Base-by-base conservation (phyloP, 202 grass and related monocot genomes). In the Bolboschoenoplectus hybrid region DNA sequence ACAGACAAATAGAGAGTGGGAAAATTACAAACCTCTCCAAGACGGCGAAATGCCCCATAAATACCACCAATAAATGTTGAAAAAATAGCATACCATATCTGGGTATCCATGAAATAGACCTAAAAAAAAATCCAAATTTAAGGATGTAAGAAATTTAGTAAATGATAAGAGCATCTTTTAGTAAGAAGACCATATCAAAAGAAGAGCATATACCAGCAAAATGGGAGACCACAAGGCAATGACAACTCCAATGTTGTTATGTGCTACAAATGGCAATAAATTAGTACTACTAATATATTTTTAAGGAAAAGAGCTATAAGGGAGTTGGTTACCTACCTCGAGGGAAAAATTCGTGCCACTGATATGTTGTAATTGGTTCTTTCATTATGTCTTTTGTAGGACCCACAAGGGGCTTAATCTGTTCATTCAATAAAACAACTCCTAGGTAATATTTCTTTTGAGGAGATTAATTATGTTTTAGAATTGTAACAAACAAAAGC, bases 101-200 rank as follows among this genome's bases (percentile, higher is more conserved):
- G 97, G 26, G 93, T 90, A 86, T 98, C 97, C 97, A 98, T 98
- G 89, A 98, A 98, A 84, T 98, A 98, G 32, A 98, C 97, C 97
- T 98, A 81, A 82, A 86, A 16, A 16, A 17, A 81, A 17, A 81
- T 78, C 81, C 60, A 80, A 87, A 60, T 66, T 34, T 45, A 85
- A 81, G 82, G 19, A 87, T 84, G 40, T 74, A 84, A 43, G 11
- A 45, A 43, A 43, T 44, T 41, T 35, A 46, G 6, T 16, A 71
- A 67, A 41, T 53, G 52, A 19, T 65, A 9, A 45, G 47, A 79
- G 62, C 13, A 43, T 62, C 2, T 70, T 81, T 36, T 86, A 67
- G 84, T 51, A 85, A 55, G 44, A 87, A 81, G 64, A 2, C 52
- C 47, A 9, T 61, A 84, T 9, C 53, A 19, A 16, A 62, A 52